Evolutionary conservation across 2,329 filamentous ascomycete species (phyloP), one percentile per base, ranked within the genome.

Genomic region (Talaromyces sp.): DNA sequence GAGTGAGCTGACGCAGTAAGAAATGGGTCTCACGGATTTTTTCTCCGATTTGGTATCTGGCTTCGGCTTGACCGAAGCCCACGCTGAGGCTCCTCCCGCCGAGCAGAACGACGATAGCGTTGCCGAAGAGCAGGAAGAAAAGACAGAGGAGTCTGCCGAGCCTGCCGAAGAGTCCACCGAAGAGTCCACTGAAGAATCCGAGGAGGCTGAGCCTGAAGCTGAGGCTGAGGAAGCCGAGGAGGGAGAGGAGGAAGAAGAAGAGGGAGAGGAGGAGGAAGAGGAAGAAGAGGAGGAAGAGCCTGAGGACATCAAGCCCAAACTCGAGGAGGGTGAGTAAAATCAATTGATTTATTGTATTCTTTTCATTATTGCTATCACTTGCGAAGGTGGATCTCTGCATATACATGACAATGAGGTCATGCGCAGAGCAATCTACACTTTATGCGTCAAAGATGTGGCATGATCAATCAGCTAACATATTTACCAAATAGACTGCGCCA

Each of bases 241-340:
- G 50, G 81, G 80, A 47, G 84, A 80, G 9, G 82, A 80, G 47
- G 84, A 83, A 24, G 84, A 85, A 19, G 87, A 83, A 31, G 87
- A 85, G 41, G 87, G 86, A 37, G 87, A 85, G 27, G 88, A 88
- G 50, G 89, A 90, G 50, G 88, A 90, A 39, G 89, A 90, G 41
- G 89, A 92, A 22, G 91, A 93, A 22, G 91, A 93, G 66, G 91
- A 92, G 67, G 90, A 93, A 69, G 91, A 95, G 82, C 82, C 87
- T 68, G 88, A 90, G 72, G 94, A 98, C 78, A 88, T 90, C 72
- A 96, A 96, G 86, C 91, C 93, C 68, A 86, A 87, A 79, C 82
- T 98, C 68, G 91, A 96, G 82, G 92, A 96, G 87, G 93, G 95
- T 98, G 81, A 85, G 92, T 88, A 13, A 2, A 24, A 11, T 37